Evolutionary conservation across 805 yeast species (phyloP).

Genomic region (Kodamaea kaohsiungensis): DNA sequence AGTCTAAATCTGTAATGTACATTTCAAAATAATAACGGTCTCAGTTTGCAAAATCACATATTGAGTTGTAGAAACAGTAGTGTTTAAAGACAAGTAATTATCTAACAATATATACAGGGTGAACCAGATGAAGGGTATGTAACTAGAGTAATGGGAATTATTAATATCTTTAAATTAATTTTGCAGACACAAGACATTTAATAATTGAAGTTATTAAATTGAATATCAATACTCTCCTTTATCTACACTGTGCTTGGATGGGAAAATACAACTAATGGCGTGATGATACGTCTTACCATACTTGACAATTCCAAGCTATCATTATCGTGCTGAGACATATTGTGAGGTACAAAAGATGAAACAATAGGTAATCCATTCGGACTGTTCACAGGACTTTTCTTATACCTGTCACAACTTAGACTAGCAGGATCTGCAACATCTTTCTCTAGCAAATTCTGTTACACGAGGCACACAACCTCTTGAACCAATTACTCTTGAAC

Average conservation of each 20-base stretch:
- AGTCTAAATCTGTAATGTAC: slow-evolving; percentile 8
- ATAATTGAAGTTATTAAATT: too few species aligned
- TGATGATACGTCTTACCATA: too few species aligned
- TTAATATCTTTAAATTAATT: too few species aligned
- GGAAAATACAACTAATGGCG: too few species aligned
- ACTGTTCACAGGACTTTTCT: background rate
- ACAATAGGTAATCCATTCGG: background rate
- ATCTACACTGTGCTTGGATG: too few species aligned
- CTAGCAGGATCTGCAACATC: background rate
- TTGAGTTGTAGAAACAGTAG: background rate
- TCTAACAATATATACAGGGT: too few species aligned
- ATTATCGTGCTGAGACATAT: too few species aligned
- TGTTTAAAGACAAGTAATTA: too few species aligned
- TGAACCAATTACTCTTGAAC: background rate
- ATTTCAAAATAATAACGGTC: slow-evolving; percentile 1
- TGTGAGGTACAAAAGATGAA: background rate
- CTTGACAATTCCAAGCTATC: too few species aligned
- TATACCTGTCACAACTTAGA: background rate
- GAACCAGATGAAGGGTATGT: too few species aligned
- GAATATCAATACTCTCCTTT: too few species aligned
- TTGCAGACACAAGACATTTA: too few species aligned
- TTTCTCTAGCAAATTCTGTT: background rate
- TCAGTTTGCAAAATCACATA: background rate
- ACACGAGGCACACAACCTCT: background rate
- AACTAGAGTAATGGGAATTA: background rate